Percentiles rank a stretch among this genome's conserved stretches.
phyloP scores from a whole-genome alignment of 257 asterid genomes.

The Apocynum venetum region DNA sequence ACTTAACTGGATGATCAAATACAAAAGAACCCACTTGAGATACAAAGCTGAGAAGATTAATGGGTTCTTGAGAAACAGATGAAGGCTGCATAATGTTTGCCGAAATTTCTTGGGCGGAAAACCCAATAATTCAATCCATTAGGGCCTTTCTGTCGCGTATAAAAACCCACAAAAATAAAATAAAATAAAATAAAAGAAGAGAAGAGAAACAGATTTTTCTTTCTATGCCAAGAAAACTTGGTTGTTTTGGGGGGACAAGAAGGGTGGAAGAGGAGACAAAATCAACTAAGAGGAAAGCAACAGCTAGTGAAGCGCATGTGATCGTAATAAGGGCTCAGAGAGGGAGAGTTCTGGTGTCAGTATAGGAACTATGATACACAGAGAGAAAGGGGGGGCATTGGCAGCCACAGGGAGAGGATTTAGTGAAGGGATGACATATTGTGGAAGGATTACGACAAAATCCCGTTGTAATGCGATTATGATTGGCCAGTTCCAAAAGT shows the following conservation, averaged over 20 bases:
- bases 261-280: neutral
- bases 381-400: neutral
- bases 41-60: constrained; percentile 40
- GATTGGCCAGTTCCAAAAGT: no score
- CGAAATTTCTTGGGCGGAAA: neutral
- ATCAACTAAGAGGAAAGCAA: neutral
- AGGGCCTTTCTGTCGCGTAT: neutral
- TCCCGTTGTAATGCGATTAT: no score
- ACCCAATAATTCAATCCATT: constrained; percentile 9
- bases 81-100: constrained; percentile 60
- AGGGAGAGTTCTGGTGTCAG: neutral
- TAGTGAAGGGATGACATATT: neutral
- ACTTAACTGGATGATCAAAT: constrained; percentile 35
- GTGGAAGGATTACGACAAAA: no score
- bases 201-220: neutral
- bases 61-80: constrained; percentile 63
- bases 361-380: neutral
- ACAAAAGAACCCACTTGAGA: constrained; percentile 52
- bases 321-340: neutral
- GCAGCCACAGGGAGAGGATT: neutral
- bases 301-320: neutral
- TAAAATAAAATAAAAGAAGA: neutral
- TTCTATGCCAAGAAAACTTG: neutral
- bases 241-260: neutral
- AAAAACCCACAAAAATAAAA: neutral